Evolutionary conservation across 768 basidiomycete genomes (phyloP).

Genomic region (Pisolithus sp.): DNA sequence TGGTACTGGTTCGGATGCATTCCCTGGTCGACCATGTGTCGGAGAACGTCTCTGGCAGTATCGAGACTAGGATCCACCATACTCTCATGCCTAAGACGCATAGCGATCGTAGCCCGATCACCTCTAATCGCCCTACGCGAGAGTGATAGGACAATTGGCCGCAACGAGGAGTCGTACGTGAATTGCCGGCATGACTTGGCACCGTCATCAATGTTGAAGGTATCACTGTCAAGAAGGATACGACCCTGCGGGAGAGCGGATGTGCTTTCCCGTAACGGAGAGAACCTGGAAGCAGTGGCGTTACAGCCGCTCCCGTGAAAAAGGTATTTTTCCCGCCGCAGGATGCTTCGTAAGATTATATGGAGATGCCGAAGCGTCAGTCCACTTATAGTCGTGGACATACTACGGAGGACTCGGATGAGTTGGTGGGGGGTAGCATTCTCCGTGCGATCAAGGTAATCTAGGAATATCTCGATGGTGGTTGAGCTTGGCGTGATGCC

Average conservation of each 20-base stretch:
- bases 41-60: constrained; percentile 49
- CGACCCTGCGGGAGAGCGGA: constrained; percentile 4
- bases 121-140: constrained; percentile 41
- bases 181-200: constrained; percentile 30
- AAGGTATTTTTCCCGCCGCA: constrained; percentile 47
- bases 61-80: constrained; percentile 45
- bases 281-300: constrained; percentile 33
- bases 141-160: constrained; percentile 43
- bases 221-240: constrained; percentile 17
- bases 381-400: constrained; percentile 36
- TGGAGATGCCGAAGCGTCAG: constrained; percentile 56
- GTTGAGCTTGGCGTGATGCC: constrained; percentile 45
- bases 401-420: constrained; percentile 39
- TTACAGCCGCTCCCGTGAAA: constrained; percentile 44
- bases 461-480: constrained; percentile 52
- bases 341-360: constrained; percentile 42
- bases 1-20: constrained; percentile 70
- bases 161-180: constrained; percentile 27
- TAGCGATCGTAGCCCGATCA: constrained; percentile 50
- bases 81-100: constrained; percentile 61
- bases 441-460: constrained; percentile 41
- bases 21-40: constrained; percentile 57
- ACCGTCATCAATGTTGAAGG: constrained; percentile 47
- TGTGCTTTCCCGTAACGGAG: constrained; percentile 21
- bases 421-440: constrained; percentile 41